Evolutionary conservation across 441 rosid species (phyloP).

Genomic region (Omphalea diandra): DNA sequence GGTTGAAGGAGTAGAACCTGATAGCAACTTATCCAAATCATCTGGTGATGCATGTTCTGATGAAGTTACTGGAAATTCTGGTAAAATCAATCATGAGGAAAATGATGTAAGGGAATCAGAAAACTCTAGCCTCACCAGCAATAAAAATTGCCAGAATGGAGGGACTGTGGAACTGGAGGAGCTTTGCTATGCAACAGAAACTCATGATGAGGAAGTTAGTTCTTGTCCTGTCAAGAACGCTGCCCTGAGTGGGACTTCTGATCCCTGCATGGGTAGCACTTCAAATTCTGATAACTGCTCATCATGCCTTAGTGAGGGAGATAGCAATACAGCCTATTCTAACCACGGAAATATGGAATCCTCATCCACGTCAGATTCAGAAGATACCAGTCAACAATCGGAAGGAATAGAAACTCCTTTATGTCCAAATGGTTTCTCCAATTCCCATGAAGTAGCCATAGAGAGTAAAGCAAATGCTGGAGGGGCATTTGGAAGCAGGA

Average conservation of each 20-base stretch:
- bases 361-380: slow-evolving; percentile 81
- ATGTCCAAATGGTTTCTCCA: slow-evolving; percentile 43
- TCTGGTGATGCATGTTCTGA: slow-evolving; percentile 37
- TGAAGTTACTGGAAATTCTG: slow-evolving; percentile 36
- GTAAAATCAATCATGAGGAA: slow-evolving; percentile 36
- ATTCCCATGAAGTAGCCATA: slow-evolving; percentile 32
- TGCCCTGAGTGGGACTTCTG: slow-evolving; percentile 35
- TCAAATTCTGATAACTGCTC: slow-evolving; percentile 84
- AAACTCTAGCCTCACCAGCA: slow-evolving; percentile 25
- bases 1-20: slow-evolving; percentile 36
- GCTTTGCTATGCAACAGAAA: slow-evolving; percentile 30
- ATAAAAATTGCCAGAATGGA: slow-evolving; percentile 32
- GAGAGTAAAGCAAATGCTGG: slow-evolving; percentile 40
- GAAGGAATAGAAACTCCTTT: slow-evolving; percentile 53
- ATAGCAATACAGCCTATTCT: slow-evolving; percentile 60
- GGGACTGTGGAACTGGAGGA: slow-evolving; percentile 30
- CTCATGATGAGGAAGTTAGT: slow-evolving; percentile 34
- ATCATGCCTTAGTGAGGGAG: slow-evolving; percentile 81
- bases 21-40: slow-evolving; percentile 30
- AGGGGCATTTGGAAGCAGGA: slow-evolving; percentile 35
- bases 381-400: slow-evolving; percentile 66
- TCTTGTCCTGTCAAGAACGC: slow-evolving; percentile 30
- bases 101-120: slow-evolving; percentile 27
- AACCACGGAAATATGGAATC: slow-evolving; percentile 65
- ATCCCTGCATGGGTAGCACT: slow-evolving; percentile 41